A percentile compares a stretch with the other conserved stretches of the same genome.
These are phyloP conservation scores for Dimargaris cristalligena DNA, from an alignment of 192 early-diverging fungal genomes.

Conservation along the genomic window DNA sequence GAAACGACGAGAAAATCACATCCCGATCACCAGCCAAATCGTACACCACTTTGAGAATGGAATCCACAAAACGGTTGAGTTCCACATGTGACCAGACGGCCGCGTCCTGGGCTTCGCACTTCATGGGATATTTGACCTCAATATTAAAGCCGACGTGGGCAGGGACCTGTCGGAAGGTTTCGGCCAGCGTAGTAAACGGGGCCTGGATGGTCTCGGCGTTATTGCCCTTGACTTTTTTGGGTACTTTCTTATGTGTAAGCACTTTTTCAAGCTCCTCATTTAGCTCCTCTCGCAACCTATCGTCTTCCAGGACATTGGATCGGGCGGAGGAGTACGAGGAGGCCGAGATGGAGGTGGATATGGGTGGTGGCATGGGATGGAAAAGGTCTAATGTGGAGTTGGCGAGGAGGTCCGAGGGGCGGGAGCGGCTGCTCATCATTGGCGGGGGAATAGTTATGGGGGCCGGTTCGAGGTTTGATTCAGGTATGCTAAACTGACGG, in stretches of 20 bases:
- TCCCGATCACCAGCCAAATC: slow-evolving; percentile 39
- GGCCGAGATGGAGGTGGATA: neutral
- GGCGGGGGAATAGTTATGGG: neutral
- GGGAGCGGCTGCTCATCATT: neutral
- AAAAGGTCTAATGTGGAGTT: neutral
- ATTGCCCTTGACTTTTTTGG: slow-evolving; percentile 51
- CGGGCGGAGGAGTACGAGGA: neutral
- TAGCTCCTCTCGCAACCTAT: neutral
- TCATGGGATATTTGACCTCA: slow-evolving; percentile 91
- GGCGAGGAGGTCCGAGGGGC: neutral
- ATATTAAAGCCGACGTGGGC: slow-evolving; percentile 73
- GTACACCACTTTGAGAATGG: slow-evolving; percentile 64
- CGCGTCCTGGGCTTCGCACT: slow-evolving; percentile 70
- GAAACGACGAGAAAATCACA: slow-evolving; percentile 86
- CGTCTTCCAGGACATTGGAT: neutral
- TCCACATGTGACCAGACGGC: slow-evolving; percentile 53
- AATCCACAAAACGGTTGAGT: slow-evolving; percentile 72
- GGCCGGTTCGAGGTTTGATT: no score
- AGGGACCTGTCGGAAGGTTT: slow-evolving; percentile 62
- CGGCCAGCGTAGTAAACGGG: slow-evolving; percentile 71
- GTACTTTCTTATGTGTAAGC: neutral
- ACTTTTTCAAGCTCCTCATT: neutral
- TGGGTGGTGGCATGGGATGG: no score
- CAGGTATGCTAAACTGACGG: no score
- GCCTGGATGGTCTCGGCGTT: slow-evolving; percentile 62